These are phyloP conservation scores for Yamadazyma endophytica DNA, from an alignment of 805 yeast species.

Conservation along the genomic window DNA sequence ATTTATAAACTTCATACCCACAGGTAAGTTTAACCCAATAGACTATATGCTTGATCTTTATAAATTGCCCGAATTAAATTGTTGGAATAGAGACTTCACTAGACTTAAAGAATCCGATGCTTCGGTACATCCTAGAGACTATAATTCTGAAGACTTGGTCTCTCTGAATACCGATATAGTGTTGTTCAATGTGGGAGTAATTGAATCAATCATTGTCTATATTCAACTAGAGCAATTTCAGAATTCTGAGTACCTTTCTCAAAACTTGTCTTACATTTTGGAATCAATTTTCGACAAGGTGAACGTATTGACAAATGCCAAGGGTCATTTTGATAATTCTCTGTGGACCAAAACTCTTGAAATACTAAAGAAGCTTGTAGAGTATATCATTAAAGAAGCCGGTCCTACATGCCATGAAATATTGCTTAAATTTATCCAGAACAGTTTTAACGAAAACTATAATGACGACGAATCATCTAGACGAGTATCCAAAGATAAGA, in stretches of 20 bases:
- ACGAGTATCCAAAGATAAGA: slow-evolving; percentile 8
- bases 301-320: slow-evolving; percentile 15
- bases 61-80: slow-evolving; percentile 25
- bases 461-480: too few relatives aligned
- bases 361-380: slow-evolving; percentile 26
- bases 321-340: slow-evolving; percentile 26
- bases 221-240: slow-evolving; percentile 39
- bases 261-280: slow-evolving; percentile 21
- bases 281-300: slow-evolving; percentile 29
- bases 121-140: slow-evolving; percentile 10
- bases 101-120: slow-evolving; percentile 4
- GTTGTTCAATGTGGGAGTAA: slow-evolving; percentile 26
- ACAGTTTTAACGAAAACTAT: too few relatives aligned
- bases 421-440: slow-evolving; percentile 25
- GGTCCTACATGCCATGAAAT: slow-evolving; percentile 37
- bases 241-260: slow-evolving; percentile 30
- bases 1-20: slow-evolving; percentile 32
- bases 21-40: slow-evolving; percentile 31
- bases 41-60: slow-evolving; percentile 33
- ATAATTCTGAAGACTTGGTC: slow-evolving; percentile 21
- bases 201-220: slow-evolving; percentile 31
- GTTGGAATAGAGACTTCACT: slow-evolving; percentile 24
- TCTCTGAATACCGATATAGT: slow-evolving; percentile 14
- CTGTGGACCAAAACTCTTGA: slow-evolving; percentile 26
- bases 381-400: slow-evolving; percentile 29